Percentiles rank a stretch among this genome's conserved stretches.
Conservation (phyloP, 768 basidiomycete species). For the Suillus spraguei region DNA sequence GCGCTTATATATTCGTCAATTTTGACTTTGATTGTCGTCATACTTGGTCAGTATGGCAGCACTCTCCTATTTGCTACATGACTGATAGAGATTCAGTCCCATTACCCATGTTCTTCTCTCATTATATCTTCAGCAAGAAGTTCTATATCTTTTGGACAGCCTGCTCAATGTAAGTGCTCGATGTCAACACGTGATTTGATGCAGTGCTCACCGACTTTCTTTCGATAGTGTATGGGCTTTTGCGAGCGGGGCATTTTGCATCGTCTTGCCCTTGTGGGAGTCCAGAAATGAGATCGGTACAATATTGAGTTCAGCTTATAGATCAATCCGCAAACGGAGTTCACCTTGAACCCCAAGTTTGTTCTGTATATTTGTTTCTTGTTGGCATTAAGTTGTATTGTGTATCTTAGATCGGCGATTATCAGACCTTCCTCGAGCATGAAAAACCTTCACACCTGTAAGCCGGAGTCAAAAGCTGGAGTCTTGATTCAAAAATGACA, state of each 20-base stretch:
- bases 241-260: conserved; percentile 38
- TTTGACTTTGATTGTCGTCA: conserved; percentile 36
- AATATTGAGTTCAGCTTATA: conserved; percentile 23
- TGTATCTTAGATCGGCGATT: not conserved
- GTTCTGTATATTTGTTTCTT: not conserved
- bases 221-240: conserved; percentile 37
- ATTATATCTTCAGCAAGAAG: conserved; percentile 36
- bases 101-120: conserved; percentile 42
- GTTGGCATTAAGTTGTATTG: not conserved
- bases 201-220: conserved; percentile 11
- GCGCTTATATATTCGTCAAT: conserved; percentile 36
- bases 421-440: too few relatives aligned
- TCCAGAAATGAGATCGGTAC: conserved; percentile 34
- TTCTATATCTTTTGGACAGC: conserved; percentile 44
- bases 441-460: too few relatives aligned
- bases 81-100: conserved; percentile 29
- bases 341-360: not conserved
- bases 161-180: conserved; percentile 35
- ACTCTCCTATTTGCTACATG: not conserved
- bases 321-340: not conserved
- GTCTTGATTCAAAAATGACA: not conserved
- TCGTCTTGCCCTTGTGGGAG: conserved; percentile 41
- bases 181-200: not conserved
- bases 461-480: not conserved
- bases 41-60: conserved; percentile 33